These are phyloP conservation scores for Sarocladiaceae sp. DNA, from an alignment of 2,329 filamentous ascomycete species.

Conservation along the genomic window DNA sequence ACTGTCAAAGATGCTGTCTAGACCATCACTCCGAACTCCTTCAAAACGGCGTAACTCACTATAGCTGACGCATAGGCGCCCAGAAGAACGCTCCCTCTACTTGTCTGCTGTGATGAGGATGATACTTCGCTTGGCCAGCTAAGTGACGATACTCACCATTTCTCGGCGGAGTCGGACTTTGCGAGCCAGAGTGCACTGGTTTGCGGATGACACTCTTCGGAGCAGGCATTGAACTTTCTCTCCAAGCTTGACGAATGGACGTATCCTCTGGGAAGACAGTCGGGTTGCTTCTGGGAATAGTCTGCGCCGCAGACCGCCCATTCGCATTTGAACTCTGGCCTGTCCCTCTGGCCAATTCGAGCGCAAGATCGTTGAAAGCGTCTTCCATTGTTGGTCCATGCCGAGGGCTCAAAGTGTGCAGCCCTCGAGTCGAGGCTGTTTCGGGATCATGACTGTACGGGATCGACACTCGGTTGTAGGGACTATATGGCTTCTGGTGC, in stretches of 20 bases:
- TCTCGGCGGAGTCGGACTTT: background rate
- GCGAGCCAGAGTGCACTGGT: no score
- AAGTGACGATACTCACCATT: background rate
- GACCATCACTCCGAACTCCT: no score
- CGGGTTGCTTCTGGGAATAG: slow-evolving; percentile 55
- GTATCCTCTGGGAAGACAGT: background rate
- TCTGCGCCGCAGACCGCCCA: slow-evolving; percentile 84
- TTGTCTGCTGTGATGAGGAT: background rate
- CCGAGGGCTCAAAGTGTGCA: background rate
- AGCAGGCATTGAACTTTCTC: no score
- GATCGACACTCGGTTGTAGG: background rate
- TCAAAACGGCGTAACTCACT: no score
- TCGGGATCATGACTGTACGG: background rate
- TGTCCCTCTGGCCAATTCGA: background rate
- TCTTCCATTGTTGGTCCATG: background rate
- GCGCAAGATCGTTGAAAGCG: background rate
- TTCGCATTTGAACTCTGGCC: slow-evolving; percentile 43
- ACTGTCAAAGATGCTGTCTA: no score
- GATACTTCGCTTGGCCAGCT: background rate
- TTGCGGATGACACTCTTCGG: no score
- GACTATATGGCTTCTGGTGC: background rate
- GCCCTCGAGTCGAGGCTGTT: background rate
- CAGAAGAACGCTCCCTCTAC: slow-evolving; percentile 4
- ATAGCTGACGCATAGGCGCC: background rate
- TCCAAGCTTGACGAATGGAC: no score